phyloP scores from a whole-genome alignment of 2,329 filamentous ascomycete genomes.

The Hirsutella rhossiliensis region DNA sequence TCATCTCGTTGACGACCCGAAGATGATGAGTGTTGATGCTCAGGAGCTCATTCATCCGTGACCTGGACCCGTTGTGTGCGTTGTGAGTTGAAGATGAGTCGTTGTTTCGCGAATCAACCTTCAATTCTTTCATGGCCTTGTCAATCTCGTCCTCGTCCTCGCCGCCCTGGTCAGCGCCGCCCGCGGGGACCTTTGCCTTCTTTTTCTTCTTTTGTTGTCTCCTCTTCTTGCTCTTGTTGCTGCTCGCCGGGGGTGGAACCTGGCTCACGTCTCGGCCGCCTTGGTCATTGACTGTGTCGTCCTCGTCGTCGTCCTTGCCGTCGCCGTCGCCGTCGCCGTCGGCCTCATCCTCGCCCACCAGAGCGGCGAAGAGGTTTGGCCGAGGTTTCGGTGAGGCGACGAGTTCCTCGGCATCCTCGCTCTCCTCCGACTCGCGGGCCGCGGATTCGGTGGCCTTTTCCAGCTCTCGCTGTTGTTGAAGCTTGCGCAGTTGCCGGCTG shows the following conservation, averaged over 20 bases:
- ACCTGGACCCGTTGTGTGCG: conserved; percentile 4
- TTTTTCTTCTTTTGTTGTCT: conserved; percentile 24
- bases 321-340: conserved; percentile 20
- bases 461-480: conserved; percentile 37
- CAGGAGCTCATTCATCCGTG: conserved; percentile 29
- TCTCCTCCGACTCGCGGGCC: conserved; percentile 12
- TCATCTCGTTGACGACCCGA: conserved; percentile 87
- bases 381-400: conserved; percentile 23
- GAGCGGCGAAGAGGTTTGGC: conserved; percentile 38
- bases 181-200: conserved; percentile 20
- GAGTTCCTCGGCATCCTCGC: conserved; percentile 19
- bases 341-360: conserved; percentile 28
- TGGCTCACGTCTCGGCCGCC: conserved; percentile 4
- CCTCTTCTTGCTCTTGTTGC: conserved; percentile 25
- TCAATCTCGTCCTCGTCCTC: conserved; percentile 42
- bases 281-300: conserved; percentile 14
- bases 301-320: conserved; percentile 15
- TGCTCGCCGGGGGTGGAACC: conserved; percentile 1
- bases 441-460: conserved; percentile 12
- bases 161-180: conserved; percentile 6
- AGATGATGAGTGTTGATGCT: conserved; percentile 55
- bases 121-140: conserved; percentile 37
- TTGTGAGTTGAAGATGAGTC: conserved; percentile 1
- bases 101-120: conserved; percentile 15
- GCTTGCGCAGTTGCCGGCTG: conserved; percentile 37